Conservation (phyloP, 352 stramenopile species). For the Phytophthora foliorum region DNA sequence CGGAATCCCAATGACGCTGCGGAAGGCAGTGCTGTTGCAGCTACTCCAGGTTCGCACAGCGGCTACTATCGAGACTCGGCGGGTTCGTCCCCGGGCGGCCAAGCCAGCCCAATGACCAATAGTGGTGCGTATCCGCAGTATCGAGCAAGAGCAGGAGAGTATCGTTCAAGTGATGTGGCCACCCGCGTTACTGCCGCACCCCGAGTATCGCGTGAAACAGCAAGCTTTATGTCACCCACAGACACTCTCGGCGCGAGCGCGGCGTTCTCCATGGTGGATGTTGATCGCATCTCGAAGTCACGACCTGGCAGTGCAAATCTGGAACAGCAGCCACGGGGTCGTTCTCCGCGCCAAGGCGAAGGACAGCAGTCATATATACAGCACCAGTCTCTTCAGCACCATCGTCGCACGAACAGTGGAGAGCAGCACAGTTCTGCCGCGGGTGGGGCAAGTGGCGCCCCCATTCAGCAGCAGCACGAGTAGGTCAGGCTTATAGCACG, state of each 20-base stretch:
- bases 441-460: neutral
- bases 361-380: conserved; percentile 23
- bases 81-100: conserved; percentile 21
- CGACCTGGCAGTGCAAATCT: conserved; percentile 20
- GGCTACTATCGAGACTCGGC: conserved; percentile 33
- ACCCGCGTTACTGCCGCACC: conserved; percentile 7
- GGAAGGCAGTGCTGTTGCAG: neutral
- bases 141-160: conserved; percentile 29
- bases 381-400: conserved; percentile 16
- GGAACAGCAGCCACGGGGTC: conserved; percentile 26
- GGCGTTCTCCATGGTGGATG: conserved; percentile 75
- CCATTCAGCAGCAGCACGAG: conserved; percentile 27
- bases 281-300: conserved; percentile 56
- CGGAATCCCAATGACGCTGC: conserved; percentile 8
- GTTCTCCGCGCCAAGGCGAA: conserved; percentile 32
- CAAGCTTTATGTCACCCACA: conserved; percentile 35
- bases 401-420: conserved; percentile 26
- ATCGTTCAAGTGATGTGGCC: conserved; percentile 9
- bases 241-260: conserved; percentile 33
- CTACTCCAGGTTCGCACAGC: conserved; percentile 7
- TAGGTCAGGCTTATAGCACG: conserved; percentile 6
- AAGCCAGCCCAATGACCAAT: conserved; percentile 28
- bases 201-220: conserved; percentile 35
- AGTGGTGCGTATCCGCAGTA: conserved; percentile 35
- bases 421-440: conserved; percentile 14